Evolutionary conservation across 176 grass and related monocot species (phyloP).

Genomic region (Metroxylon sagu): DNA sequence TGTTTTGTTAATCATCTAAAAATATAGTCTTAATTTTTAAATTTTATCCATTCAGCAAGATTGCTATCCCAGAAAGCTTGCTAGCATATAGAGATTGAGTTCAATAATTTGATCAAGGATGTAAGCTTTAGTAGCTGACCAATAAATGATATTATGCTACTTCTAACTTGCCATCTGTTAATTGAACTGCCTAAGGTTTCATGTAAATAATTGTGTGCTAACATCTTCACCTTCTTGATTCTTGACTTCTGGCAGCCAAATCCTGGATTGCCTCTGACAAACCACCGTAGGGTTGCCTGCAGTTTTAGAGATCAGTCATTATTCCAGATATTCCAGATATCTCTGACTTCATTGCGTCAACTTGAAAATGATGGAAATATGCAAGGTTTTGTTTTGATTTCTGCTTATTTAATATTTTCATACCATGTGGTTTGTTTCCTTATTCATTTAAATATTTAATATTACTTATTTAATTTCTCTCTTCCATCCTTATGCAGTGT

Average conservation of each 20-base stretch:
- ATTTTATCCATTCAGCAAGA: no score
- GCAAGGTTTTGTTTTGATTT: constrained; percentile 37
- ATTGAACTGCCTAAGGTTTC: no score
- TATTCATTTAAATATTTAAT: background rate
- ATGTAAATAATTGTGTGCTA: no score
- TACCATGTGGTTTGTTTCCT: background rate
- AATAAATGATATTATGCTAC: no score
- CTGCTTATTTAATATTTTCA: constrained; percentile 12
- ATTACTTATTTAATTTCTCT: background rate
- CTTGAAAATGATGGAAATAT: constrained; percentile 72
- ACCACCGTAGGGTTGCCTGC: constrained; percentile 66
- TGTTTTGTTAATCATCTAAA: no score
- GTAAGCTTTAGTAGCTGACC: no score
- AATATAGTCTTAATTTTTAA: no score
- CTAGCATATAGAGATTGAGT: no score
- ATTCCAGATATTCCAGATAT: constrained; percentile 98
- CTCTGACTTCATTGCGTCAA: constrained; percentile 82
- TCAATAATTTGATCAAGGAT: no score
- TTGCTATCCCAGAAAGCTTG: no score
- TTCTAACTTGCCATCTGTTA: no score
- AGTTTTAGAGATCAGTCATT: constrained; percentile 93
- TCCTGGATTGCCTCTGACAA: constrained; percentile 47
- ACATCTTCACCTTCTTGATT: background rate
- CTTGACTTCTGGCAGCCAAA: constrained; percentile 33
- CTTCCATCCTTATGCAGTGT: constrained; percentile 45